These are phyloP conservation scores for Cubamyces lactineus DNA, from an alignment of 768 basidiomycete genomes.

Conservation along the genomic window DNA sequence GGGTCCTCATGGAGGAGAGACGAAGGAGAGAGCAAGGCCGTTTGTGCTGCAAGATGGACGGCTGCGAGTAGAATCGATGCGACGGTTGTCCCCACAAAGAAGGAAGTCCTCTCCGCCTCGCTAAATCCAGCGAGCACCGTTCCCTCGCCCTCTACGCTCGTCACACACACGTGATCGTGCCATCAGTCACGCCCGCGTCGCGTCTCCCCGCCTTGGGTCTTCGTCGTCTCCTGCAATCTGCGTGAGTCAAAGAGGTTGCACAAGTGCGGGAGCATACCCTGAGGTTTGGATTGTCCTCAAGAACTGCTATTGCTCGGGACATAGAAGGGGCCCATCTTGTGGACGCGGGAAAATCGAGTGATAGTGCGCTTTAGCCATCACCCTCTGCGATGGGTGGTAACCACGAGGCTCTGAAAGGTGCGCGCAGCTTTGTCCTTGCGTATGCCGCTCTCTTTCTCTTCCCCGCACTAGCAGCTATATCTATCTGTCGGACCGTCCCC, in stretches of 20 bases:
- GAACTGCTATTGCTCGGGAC: no score
- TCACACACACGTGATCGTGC: constrained; percentile 4
- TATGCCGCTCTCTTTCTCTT: background rate
- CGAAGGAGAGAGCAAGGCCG: background rate
- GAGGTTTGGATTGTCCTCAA: no score
- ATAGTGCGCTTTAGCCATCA: no score
- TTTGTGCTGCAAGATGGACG: constrained; percentile 3
- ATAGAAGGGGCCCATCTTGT: no score
- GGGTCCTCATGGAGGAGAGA: background rate
- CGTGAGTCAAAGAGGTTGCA: background rate
- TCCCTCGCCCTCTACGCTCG: background rate
- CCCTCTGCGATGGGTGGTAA: no score
- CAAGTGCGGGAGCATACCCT: no score
- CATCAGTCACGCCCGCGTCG: constrained; percentile 1
- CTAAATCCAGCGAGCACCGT: background rate
- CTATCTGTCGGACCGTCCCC: background rate
- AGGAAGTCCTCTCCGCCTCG: background rate
- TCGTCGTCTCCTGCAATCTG: background rate
- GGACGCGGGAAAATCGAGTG: no score
- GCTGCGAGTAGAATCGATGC: background rate
- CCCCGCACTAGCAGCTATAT: background rate
- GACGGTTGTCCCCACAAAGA: constrained; percentile 10
- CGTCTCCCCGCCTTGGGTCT: background rate
- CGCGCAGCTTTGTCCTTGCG: constrained; percentile 1
- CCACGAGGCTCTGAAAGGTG: background rate